Percentiles rank a stretch among this genome's conserved stretches.
These are phyloP conservation scores for Trypanosoma scelopori DNA, from an alignment of 208 protist genomes.

Conservation along the genomic window DNA sequence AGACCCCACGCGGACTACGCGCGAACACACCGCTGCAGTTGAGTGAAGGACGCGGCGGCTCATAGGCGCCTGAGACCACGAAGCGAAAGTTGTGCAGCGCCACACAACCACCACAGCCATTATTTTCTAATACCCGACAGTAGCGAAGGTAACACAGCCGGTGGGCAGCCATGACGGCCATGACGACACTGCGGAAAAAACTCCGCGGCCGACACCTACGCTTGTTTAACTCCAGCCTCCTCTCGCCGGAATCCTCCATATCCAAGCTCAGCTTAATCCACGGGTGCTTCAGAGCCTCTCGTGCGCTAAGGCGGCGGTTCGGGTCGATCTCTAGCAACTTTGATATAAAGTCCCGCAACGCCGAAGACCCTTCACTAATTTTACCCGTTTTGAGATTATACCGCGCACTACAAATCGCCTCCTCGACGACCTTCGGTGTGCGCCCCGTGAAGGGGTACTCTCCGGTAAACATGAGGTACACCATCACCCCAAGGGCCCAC, in stretches of 20 bases:
- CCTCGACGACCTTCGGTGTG: conserved; percentile 35
- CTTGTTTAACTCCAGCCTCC: conserved; percentile 8
- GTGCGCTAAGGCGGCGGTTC: conserved; percentile 72
- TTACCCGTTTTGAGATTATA: conserved; percentile 33
- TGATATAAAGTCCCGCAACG: conserved; percentile 77
- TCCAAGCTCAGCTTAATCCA: conserved; percentile 72
- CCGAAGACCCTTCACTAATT: conserved; percentile 25
- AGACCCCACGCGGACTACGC: conserved; percentile 46
- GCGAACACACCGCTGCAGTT: conserved; percentile 72
- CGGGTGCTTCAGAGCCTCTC: conserved; percentile 79
- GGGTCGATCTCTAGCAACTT: conserved; percentile 72
- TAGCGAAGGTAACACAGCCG: conserved; percentile 62
- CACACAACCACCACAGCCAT: conserved; percentile 38
- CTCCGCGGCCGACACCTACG: conserved; percentile 15
- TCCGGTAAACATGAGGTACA: conserved; percentile 81
- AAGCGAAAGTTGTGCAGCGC: conserved; percentile 71
- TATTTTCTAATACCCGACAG: conserved; percentile 43
- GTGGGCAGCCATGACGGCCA: conserved; percentile 65
- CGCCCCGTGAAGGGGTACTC: conserved; percentile 77
- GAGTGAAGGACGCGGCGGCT: conserved; percentile 34
- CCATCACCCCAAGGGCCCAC: conserved; percentile 90
- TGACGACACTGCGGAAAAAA: conserved; percentile 44
- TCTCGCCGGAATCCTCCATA: conserved; percentile 6
- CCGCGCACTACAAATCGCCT: conserved; percentile 39
- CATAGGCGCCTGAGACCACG: conserved; percentile 52